Conservation (phyloP, 805 yeast genomes). For the Yarrowia deformans region DNA sequence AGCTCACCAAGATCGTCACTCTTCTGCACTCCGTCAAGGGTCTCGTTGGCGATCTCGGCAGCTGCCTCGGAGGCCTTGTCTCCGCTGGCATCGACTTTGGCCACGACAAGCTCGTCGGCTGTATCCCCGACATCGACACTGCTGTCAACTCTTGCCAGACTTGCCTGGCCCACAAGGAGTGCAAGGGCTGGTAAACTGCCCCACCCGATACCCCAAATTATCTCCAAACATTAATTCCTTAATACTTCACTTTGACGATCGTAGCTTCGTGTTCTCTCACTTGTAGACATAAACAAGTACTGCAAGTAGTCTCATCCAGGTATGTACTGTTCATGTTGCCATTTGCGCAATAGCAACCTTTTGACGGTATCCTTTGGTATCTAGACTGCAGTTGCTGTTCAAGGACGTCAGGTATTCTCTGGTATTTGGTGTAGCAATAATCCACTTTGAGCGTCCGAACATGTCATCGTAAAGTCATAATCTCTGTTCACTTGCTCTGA, state of each 20-base stretch:
- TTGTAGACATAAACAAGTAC: too few relatives aligned
- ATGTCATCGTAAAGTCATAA: too few relatives aligned
- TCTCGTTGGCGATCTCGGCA: slow-evolving; percentile 13
- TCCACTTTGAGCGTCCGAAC: too few relatives aligned
- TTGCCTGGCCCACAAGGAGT: slow-evolving; percentile 19
- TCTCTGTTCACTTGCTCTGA: too few relatives aligned
- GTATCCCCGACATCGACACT: slow-evolving; percentile 14
- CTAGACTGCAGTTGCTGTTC: too few relatives aligned
- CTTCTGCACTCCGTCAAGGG: slow-evolving; percentile 15
- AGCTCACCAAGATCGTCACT: slow-evolving; percentile 1
- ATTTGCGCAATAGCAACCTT: too few relatives aligned
- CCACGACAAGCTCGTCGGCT: slow-evolving; percentile 4
- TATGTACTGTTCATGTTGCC: too few relatives aligned
- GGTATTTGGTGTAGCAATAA: too few relatives aligned
- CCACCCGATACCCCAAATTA: neutral
- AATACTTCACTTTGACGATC: neutral
- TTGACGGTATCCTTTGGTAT: too few relatives aligned
- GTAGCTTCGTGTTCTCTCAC: too few relatives aligned
- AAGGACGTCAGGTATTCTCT: too few relatives aligned
- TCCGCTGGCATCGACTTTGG: slow-evolving; percentile 11
- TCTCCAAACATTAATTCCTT: neutral
- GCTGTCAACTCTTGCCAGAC: slow-evolving; percentile 18
- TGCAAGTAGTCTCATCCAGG: too few relatives aligned
- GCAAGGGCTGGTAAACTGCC: slow-evolving; percentile 25
- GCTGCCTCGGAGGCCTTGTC: slow-evolving; percentile 11